Conservation (phyloP, 192 early-diverging fungal genomes). For the Diversispora eburnea region DNA sequence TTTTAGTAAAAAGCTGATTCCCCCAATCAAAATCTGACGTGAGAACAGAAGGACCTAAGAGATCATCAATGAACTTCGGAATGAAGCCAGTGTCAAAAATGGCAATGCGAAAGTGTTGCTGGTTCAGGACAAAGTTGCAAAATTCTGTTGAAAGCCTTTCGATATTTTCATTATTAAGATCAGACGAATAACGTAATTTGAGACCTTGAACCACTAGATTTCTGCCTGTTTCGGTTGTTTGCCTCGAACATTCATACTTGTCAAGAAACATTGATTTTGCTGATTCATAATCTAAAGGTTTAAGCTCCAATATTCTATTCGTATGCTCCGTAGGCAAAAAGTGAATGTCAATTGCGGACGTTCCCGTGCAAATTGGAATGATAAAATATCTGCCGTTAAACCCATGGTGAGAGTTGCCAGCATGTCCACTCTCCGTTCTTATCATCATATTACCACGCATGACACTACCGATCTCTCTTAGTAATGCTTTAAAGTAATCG, state of each 20-base stretch:
- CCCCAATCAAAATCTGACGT: conserved; percentile 23
- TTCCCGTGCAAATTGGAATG: conserved; percentile 17
- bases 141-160: conserved; percentile 11
- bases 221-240: conserved; percentile 20
- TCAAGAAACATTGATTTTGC: conserved; percentile 25
- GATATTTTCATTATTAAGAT: conserved; percentile 23
- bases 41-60: conserved; percentile 5
- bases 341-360: conserved; percentile 16
- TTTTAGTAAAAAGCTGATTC: conserved; percentile 21
- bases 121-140: conserved; percentile 27
- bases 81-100: conserved; percentile 25
- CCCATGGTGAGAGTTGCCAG: not conserved
- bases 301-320: not conserved
- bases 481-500: conserved; percentile 5
- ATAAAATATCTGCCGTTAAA: conserved; percentile 16
- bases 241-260: conserved; percentile 21
- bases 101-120: conserved; percentile 20
- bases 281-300: conserved; percentile 16
- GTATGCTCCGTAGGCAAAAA: conserved; percentile 19
- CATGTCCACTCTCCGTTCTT: not conserved
- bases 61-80: conserved; percentile 24
- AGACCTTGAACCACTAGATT: conserved; percentile 16
- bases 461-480: conserved; percentile 16
- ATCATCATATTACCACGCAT: conserved; percentile 7
- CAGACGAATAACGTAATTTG: conserved; percentile 15